These are phyloP conservation scores for Ananas comosus DNA, from an alignment of 176 grass and related monocot genomes.

Conservation along the genomic window DNA sequence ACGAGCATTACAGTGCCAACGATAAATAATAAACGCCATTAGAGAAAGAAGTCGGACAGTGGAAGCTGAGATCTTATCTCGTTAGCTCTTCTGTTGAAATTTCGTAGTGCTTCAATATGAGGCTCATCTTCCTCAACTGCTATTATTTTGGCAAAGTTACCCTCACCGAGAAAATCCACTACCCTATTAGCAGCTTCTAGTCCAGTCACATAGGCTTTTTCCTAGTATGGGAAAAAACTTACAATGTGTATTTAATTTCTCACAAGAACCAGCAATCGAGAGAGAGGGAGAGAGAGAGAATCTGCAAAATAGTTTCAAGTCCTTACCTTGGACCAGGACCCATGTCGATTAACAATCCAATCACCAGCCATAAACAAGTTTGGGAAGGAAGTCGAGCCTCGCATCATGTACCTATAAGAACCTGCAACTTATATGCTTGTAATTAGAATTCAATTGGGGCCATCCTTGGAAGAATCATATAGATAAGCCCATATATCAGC, in stretches of 20 bases:
- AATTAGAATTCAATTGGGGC: conserved; percentile 2
- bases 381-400: conserved; percentile 59
- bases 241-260: neutral
- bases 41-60: conserved; percentile 58
- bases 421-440: conserved; percentile 34
- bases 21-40: neutral
- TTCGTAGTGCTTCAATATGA: conserved; percentile 47
- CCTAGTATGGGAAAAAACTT: conserved; percentile 34
- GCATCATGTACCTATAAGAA: conserved; percentile 58
- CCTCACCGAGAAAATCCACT: conserved; percentile 55
- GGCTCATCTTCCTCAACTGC: conserved; percentile 71
- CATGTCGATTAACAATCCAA: conserved; percentile 86
- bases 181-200: conserved; percentile 80
- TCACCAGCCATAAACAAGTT: conserved; percentile 85
- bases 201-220: conserved; percentile 86
- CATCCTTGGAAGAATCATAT: neutral
- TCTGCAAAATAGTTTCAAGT: conserved; percentile 7
- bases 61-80: conserved; percentile 54
- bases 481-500: too few species aligned
- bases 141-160: conserved; percentile 87
- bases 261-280: conserved; percentile 10
- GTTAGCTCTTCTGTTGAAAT: conserved; percentile 54
- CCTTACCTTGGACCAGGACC: conserved; percentile 75
- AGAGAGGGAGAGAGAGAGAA: neutral
- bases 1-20: too few species aligned